These are phyloP conservation scores for Lecanoromycetidae sp. DNA, from an alignment of 2,329 filamentous ascomycete genomes.

Conservation along the genomic window DNA sequence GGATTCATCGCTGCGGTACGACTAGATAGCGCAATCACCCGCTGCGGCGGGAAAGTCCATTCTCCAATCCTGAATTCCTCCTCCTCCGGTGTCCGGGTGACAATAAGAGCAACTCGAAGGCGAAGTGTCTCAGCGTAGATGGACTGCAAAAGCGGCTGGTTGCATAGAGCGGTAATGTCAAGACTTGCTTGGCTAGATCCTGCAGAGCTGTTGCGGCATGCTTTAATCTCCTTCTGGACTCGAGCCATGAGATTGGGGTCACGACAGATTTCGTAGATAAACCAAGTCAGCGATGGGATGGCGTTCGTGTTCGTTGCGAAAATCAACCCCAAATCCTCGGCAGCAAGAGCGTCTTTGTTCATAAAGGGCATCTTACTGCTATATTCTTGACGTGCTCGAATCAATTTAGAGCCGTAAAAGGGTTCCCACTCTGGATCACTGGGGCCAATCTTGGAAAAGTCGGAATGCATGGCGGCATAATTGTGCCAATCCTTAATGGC, in stretches of 20 bases:
- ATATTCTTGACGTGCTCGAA: conserved; percentile 18
- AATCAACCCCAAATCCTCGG: conserved; percentile 28
- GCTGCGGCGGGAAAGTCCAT: conserved; percentile 12
- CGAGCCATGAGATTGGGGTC: conserved; percentile 30
- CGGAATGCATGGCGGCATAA: conserved; percentile 4
- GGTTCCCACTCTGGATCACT: conserved; percentile 17
- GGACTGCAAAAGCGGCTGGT: conserved; percentile 8
- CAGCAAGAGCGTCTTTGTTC: conserved; percentile 17
- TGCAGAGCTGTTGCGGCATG: conserved; percentile 26
- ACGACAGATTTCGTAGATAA: conserved; percentile 32
- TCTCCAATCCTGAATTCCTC: conserved; percentile 14
- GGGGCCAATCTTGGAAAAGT: conserved; percentile 5
- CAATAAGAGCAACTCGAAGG: background rate
- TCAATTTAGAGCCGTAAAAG: conserved; percentile 18
- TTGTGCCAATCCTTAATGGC: conserved; percentile 15
- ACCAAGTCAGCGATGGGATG: conserved; percentile 31
- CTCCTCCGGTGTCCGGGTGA: background rate
- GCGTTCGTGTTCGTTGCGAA: conserved; percentile 30
- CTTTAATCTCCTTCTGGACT: conserved; percentile 30
- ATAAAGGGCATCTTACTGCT: conserved; percentile 15
- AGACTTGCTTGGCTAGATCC: background rate
- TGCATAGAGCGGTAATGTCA: conserved; percentile 3
- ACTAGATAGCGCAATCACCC: conserved; percentile 16
- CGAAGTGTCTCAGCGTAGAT: conserved; percentile 12
- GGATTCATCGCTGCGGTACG: conserved; percentile 16